phyloP scores from a whole-genome alignment of 495 filamentous ascomycete genomes.

The Penicillium canariense region DNA sequence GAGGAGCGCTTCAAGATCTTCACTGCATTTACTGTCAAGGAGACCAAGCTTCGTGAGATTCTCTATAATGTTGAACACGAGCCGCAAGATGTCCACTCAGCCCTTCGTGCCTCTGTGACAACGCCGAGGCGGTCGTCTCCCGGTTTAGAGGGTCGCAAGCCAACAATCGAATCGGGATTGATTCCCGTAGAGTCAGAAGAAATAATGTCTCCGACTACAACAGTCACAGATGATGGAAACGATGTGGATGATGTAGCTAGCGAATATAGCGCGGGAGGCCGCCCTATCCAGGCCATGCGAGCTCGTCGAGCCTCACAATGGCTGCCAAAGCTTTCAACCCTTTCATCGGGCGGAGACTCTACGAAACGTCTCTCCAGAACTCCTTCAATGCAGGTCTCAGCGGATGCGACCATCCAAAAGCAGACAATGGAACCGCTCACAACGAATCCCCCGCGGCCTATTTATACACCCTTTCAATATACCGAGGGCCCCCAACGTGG shows the following conservation, averaged over 20 bases:
- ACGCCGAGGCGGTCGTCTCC: slow-evolving; percentile 7
- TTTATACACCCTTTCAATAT: slow-evolving; percentile 49
- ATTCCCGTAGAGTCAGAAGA: slow-evolving; percentile 37
- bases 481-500: slow-evolving; percentile 48
- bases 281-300: slow-evolving; percentile 36
- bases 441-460: slow-evolving; percentile 43
- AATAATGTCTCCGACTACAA: slow-evolving; percentile 5
- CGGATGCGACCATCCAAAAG: slow-evolving; percentile 20
- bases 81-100: slow-evolving; percentile 9
- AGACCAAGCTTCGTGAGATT: slow-evolving; percentile 51
- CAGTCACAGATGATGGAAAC: slow-evolving; percentile 21
- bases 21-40: slow-evolving; percentile 49
- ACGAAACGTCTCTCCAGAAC: slow-evolving; percentile 15
- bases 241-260: slow-evolving; percentile 25
- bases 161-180: slow-evolving; percentile 34
- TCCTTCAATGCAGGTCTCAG: slow-evolving; percentile 27
- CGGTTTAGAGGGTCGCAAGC: slow-evolving; percentile 11
- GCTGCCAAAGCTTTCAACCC: slow-evolving; percentile 14
- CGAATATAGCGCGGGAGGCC: slow-evolving; percentile 50
- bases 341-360: slow-evolving; percentile 7
- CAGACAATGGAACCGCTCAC: slow-evolving; percentile 31
- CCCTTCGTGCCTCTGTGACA: slow-evolving; percentile 10
- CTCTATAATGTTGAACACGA: slow-evolving; percentile 50
- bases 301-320: slow-evolving; percentile 14
- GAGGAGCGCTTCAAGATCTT: slow-evolving; percentile 52